Evolutionary conservation across 2,329 filamentous ascomycete genomes (phyloP).

Genomic region (Ascomycota sp.): DNA sequence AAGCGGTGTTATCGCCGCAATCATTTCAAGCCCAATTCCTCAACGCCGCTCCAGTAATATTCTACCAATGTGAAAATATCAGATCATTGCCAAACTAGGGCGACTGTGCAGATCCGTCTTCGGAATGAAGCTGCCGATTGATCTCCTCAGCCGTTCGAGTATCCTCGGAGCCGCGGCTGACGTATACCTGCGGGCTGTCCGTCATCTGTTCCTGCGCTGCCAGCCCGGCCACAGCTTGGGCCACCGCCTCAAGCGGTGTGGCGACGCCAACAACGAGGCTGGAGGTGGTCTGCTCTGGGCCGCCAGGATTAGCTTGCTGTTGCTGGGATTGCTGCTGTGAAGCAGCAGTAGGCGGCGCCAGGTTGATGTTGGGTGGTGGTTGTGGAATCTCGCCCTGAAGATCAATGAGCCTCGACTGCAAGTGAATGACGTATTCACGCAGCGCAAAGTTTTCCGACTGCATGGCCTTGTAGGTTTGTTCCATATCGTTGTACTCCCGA

Average conservation of each 20-base stretch:
- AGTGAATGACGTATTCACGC: slow-evolving; percentile 76
- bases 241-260: slow-evolving; percentile 26
- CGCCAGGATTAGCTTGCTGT: slow-evolving; percentile 4
- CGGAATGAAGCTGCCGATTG: slow-evolving; percentile 28
- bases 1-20: too few relatives aligned
- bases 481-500: slow-evolving; percentile 55
- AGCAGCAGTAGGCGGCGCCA: slow-evolving; percentile 18
- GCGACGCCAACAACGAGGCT: slow-evolving; percentile 12
- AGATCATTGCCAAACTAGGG: slow-evolving; percentile 6
- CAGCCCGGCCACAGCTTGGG: slow-evolving; percentile 25
- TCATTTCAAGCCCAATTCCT: too few relatives aligned
- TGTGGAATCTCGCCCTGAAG: slow-evolving; percentile 67
- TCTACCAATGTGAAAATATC: not conserved
- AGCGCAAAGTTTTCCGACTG: slow-evolving; percentile 80
- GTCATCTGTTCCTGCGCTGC: slow-evolving; percentile 20
- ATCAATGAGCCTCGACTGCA: slow-evolving; percentile 75
- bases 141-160: slow-evolving; percentile 30
- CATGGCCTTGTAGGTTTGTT: slow-evolving; percentile 57
- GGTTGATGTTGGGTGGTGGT: slow-evolving; percentile 59
- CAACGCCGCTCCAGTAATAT: too few relatives aligned
- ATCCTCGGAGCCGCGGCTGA: slow-evolving; percentile 18
- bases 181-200: slow-evolving; percentile 14
- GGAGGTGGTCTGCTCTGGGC: slow-evolving; percentile 7
- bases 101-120: slow-evolving; percentile 8
- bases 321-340: slow-evolving; percentile 4